Percentiles rank a stretch among this genome's conserved stretches.
These are phyloP conservation scores for Kalanchoe fedtschenkoi DNA, from an alignment of 164 flowering plant species.

Conservation along the genomic window DNA sequence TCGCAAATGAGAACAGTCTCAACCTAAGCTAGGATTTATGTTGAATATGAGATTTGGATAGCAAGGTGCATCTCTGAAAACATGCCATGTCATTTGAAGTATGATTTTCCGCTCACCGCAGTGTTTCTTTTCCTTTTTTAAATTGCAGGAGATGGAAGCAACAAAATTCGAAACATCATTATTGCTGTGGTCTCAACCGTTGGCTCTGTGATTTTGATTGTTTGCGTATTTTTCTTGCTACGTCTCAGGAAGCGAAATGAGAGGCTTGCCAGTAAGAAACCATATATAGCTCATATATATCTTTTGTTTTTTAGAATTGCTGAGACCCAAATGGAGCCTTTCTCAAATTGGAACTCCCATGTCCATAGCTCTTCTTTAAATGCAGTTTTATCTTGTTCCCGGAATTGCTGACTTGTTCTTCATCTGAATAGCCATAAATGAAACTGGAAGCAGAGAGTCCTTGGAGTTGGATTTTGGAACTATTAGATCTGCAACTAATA, in stretches of 20 bases:
- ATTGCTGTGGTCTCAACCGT: not conserved
- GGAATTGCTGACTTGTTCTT: not conserved
- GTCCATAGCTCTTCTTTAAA: not conserved
- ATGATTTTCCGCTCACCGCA: not conserved
- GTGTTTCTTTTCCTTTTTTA: not conserved
- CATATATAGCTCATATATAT: not conserved
- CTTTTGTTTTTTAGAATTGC: not conserved
- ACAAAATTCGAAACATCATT: not conserved
- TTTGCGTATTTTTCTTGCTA: not conserved
- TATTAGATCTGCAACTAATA: slow-evolving; percentile 20
- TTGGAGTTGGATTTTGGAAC: slow-evolving; percentile 13
- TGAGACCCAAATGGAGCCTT: not conserved
- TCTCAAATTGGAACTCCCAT: not conserved
- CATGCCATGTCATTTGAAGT: not conserved
- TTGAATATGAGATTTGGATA: not conserved
- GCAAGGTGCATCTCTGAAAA: too few relatives aligned
- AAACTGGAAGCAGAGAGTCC: not conserved
- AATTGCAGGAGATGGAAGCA: not conserved
- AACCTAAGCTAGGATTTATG: not conserved
- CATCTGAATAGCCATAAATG: not conserved
- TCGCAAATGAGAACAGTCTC: not conserved
- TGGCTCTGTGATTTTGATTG: not conserved
- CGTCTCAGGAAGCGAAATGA: not conserved
- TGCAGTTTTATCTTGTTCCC: not conserved
- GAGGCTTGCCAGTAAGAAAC: slow-evolving; percentile 2